Base-by-base conservation (phyloP, 495 filamentous ascomycete species). In the Talaromyces wortmannii region DNA sequence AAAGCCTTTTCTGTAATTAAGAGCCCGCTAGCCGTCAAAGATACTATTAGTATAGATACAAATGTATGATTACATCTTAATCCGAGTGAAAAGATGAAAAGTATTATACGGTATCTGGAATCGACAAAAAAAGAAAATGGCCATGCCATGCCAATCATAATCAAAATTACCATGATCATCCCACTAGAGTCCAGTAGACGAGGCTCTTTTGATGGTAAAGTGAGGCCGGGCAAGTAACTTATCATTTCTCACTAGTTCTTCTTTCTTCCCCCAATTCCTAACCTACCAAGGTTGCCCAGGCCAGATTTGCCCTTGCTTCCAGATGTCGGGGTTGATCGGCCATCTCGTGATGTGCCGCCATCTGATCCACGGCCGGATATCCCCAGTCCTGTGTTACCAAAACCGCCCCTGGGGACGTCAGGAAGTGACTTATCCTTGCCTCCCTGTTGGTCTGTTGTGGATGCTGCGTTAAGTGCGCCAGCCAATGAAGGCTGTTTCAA, bases 221-320 rank as follows among this genome's bases (percentile, higher is more conserved):
- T 23, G 23, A 23, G 23, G 23, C 23, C 23, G 23, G 23, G 23
- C 23, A 23, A 23, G 23, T 23, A 23, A 23, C 23, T 23, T 23
- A 4, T 23, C 23, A 4, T 23, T 23, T 43, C 2, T 43, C 40
- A 15, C 43, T 29, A 53, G 7, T 53, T 40, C 30, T 53, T 53
- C 61, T 75, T 82, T 53, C 78, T 73, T 16, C 85, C 77, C 36
- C 83, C 78, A 57, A 90, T 87, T 3, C 83, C 84, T 55, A 91
- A 67, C 53, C 87, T 72, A 16, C 87, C 86, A 61, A 91, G 78
- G 61, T 89, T 86, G 12, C 86, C 78, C 49, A 91, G 70, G 57
- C 84, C 82, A 4, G 81, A 81, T 57, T 81, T 83, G 17, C 83
- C 75, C 62, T 84, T 87, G 36, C 77, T 71, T 48, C 64, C 55